These are phyloP conservation scores for Trichoderma arundinaceum DNA, from an alignment of 2,329 filamentous ascomycete species.

Conservation along the genomic window DNA sequence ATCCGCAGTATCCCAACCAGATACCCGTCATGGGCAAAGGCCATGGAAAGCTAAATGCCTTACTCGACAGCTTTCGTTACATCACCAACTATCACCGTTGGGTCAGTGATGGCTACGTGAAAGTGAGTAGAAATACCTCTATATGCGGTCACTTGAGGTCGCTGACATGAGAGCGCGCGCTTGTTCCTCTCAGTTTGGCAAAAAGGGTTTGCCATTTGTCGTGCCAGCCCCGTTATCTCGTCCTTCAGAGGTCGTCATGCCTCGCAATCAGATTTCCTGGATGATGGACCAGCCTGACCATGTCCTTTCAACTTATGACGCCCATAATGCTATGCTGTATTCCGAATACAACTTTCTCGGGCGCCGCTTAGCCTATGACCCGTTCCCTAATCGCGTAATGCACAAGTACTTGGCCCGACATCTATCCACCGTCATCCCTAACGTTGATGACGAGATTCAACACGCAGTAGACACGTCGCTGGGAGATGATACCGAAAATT, in stretches of 20 bases:
- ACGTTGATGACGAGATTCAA: slow-evolving; percentile 50
- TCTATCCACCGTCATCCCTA: slow-evolving; percentile 47
- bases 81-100: slow-evolving; percentile 47
- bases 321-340: slow-evolving; percentile 49
- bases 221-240: slow-evolving; percentile 50
- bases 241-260: slow-evolving; percentile 53
- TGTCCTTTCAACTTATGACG: slow-evolving; percentile 49
- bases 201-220: slow-evolving; percentile 49
- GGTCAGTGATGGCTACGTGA: slow-evolving; percentile 52
- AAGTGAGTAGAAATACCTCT: slow-evolving; percentile 39
- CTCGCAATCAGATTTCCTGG: slow-evolving; percentile 52
- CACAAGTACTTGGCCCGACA: slow-evolving; percentile 53
- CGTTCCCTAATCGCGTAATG: slow-evolving; percentile 50
- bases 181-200: slow-evolving; percentile 46
- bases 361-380: slow-evolving; percentile 42
- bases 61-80: slow-evolving; percentile 50
- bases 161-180: background rate
- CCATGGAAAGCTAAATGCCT: slow-evolving; percentile 43
- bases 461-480: slow-evolving; percentile 46
- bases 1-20: slow-evolving; percentile 48
- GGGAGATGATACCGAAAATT: slow-evolving; percentile 44
- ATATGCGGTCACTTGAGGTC: background rate
- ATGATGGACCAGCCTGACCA: slow-evolving; percentile 55
- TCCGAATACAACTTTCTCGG: slow-evolving; percentile 52
- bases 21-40: slow-evolving; percentile 51